Evolutionary conservation across 495 filamentous ascomycete genomes (phyloP), one percentile per base, ranked within the genome.

Genomic region (Lasiosphaeriaceae sp.): DNA sequence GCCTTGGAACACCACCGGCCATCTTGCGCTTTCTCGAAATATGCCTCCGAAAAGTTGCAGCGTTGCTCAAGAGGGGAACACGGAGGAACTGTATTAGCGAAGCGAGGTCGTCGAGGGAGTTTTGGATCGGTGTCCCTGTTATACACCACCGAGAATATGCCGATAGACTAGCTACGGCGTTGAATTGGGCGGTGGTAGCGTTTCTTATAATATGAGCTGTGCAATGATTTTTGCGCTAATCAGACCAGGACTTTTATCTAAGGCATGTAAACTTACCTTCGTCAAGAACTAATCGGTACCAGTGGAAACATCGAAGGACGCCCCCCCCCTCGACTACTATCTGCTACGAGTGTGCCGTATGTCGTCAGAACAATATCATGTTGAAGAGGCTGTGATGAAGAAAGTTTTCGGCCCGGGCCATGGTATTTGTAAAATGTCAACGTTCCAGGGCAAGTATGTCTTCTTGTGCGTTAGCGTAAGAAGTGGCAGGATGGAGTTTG

Each of bases 371-470:
- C 37, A 17, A 41, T 17, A 41, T 41, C 12, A 12, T 41, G 14
- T 14, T 3, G 14, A 41, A 41, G n/a, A 16, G 11, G 12, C 37
- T 17, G 4, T 41, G 37, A 41, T 41, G n/a, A 6, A 4, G 37
- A 17, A 17, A 41, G 37, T 41, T 12, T 14, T 17, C 37, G 37
- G 14, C 14, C 37, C 4, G 37, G 37, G n/a, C 37, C 37, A 16
- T 41, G 37, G 14, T 41, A 41, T 17, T 17, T 14, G n/a, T 41
- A 41, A 12, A 6, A 41, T 14, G 11, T 41, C 37, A 41, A 41
- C 3, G 6, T 41, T 12, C 37, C 37, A 7, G 37, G 37, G 4
- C 67, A 71, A 6, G 74, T 47, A 20, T 75, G 61, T 9, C 74
- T 64, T 47, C 72, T 63, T 9, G 9, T 31, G 26, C 9, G 26